Evolutionary conservation across 371 early-diverging fungal genomes (phyloP), one percentile per base, ranked within the genome.

Genomic region (Chytridium lagenaria): DNA sequence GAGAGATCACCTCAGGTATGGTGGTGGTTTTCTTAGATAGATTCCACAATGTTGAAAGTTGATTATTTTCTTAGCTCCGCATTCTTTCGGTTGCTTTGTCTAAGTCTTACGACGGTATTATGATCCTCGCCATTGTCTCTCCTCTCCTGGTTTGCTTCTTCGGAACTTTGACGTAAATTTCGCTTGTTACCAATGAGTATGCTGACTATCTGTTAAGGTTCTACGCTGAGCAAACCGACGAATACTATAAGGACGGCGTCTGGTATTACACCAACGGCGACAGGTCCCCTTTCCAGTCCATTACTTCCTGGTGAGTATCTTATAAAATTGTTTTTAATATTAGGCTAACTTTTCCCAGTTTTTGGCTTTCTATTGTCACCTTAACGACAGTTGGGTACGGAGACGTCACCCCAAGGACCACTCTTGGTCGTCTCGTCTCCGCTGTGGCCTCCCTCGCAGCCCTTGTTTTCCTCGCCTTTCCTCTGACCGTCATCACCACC

Each of bases 361-460:
- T 82, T 44, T 82, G 80, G 80, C 37, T 80, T 33, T 16, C 67
- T 30, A 65, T 81, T 34, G 78, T 79, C 65, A 91, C 90, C 1
- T 76, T 90, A 7, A 87, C 91, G 0, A 93, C 93, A 0, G 93
- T 93, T 12, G 93, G 93, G 0, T 93, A 92, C 70, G 93, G 93
- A 38, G 93, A 93, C 73, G 88, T 92, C 30, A 89, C 91, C 0
- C 89, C 92, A n/a, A 10, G 28, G 1, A 80, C 82, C 49, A 19
- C 67, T 23, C 19, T 33, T 23, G 82, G 82, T 23, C 59, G 71
- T 23, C 38, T 82, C 28, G 76, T 77, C 28, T 71, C 72, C 52
- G 44, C 61, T 19, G 68, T 57, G 34, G 57, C 57, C 57, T 57
- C 57, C 15, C 57, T 57, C 26, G 26, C 15, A 5, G 57, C 57